Conservation (phyloP, 495 filamentous ascomycete species). For the Neurospora sp. region DNA sequence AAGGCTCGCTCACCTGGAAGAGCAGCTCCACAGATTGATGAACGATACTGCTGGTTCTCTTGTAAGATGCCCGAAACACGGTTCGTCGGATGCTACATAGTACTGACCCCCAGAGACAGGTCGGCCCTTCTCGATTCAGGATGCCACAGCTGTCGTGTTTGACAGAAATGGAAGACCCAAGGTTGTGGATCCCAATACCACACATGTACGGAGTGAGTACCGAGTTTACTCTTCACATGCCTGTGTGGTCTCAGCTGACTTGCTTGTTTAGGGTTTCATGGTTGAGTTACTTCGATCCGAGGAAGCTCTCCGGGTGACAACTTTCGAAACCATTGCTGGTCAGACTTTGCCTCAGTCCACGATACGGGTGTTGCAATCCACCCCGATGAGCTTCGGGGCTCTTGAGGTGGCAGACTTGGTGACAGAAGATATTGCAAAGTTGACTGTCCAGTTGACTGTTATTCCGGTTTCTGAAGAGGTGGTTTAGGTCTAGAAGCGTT, state of each 20-base stretch:
- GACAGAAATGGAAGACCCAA: background rate
- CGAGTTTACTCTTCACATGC: background rate
- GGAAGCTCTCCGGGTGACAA: background rate
- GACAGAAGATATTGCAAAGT: background rate
- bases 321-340: background rate
- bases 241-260: background rate
- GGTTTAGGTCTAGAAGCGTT: background rate
- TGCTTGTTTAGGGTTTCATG: background rate
- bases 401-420: background rate
- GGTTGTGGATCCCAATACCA: background rate
- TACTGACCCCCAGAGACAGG: background rate
- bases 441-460: background rate
- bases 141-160: background rate
- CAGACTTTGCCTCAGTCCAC: background rate
- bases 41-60: background rate
- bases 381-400: background rate
- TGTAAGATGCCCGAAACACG: background rate
- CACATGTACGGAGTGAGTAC: background rate
- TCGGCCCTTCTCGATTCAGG: background rate
- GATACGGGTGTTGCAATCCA: background rate
- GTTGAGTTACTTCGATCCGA: background rate
- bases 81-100: background rate
- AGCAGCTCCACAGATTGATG: background rate
- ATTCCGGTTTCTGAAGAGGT: background rate
- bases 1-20: background rate